phyloP scores from a whole-genome alignment of 2,329 filamentous ascomycete genomes.

The Hypoxylon sp. region DNA sequence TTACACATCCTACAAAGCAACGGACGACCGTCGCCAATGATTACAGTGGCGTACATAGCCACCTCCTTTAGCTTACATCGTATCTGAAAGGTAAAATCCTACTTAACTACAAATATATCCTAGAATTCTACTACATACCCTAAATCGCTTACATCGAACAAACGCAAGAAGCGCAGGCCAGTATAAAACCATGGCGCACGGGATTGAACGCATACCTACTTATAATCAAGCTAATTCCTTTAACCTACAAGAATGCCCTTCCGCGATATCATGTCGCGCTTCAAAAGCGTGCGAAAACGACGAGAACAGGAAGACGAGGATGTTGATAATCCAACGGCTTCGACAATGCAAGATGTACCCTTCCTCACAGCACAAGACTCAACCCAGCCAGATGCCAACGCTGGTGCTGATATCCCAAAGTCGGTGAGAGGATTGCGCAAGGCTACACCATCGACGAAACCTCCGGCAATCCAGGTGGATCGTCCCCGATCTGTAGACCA shows the following conservation, averaged over 20 bases:
- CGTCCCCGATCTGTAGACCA: conserved; percentile 1
- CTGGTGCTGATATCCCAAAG: background rate
- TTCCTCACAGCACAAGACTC: conserved; percentile 1
- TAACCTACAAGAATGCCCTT: conserved; percentile 9
- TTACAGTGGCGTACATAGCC: conserved; percentile 1
- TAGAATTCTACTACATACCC: background rate
- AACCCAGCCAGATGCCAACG: background rate
- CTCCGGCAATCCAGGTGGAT: background rate
- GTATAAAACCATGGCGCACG: no score
- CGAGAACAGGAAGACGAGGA: conserved; percentile 4
- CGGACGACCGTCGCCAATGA: background rate
- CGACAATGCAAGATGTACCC: background rate
- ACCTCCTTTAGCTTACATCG: background rate
- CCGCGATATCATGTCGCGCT: conserved; percentile 16
- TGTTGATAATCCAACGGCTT: background rate
- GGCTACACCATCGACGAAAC: conserved; percentile 6
- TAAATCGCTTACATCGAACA: no score
- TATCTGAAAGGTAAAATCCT: background rate
- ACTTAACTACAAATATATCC: background rate
- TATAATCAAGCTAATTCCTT: background rate
- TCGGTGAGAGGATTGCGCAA: conserved; percentile 23
- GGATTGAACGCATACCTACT: background rate
- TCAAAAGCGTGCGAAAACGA: conserved; percentile 16
- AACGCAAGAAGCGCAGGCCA: no score
- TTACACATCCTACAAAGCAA: background rate